Evolutionary conservation across 345 rosid genomes (phyloP).

Genomic region (Brassica napus): Da-Ae NC_063441.1:7796501-7797000

Average conservation of each 20-base stretch:
- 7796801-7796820: conserved; percentile 23
- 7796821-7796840: conserved; percentile 33
- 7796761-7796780: conserved; percentile 45
- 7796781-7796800: conserved; percentile 19
- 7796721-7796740: conserved; percentile 41
- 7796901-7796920: conserved; percentile 50
- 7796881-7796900: conserved; percentile 49
- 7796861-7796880: conserved; percentile 46
- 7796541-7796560: not conserved
- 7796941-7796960: not conserved
- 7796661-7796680: conserved; percentile 28
- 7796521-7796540: conserved; percentile 49
- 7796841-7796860: conserved; percentile 43
- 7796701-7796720: conserved; percentile 32
- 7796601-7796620: conserved; percentile 20
- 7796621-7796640: conserved; percentile 38
- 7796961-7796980: not conserved
- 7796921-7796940: conserved; percentile 18
- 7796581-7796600: conserved; percentile 17
- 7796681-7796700: conserved; percentile 34
- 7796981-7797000: not conserved
- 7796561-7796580: conserved; percentile 19
- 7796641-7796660: conserved; percentile 27
- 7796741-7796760: conserved; percentile 81
- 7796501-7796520: conserved; percentile 76